phyloP scores from a whole-genome alignment of 352 stramenopile species.

The Phytophthora aleatoria region DNA sequence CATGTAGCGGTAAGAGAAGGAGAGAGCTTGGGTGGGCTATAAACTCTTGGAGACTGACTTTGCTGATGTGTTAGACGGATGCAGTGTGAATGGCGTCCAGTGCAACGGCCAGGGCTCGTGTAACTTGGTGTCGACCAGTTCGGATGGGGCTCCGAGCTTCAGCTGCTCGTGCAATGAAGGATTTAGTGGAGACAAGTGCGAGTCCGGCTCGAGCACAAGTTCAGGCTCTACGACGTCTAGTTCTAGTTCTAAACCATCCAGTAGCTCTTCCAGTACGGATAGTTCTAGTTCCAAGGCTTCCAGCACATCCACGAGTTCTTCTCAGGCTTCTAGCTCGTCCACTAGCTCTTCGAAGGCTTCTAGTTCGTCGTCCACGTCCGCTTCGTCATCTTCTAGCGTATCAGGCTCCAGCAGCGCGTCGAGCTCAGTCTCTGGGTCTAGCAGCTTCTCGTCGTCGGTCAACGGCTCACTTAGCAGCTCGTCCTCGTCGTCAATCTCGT shows the following conservation, averaged over 20 bases:
- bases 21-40: neutral
- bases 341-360: constrained; percentile 16
- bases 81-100: constrained; percentile 49
- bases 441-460: constrained; percentile 29
- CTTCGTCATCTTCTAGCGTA: constrained; percentile 15
- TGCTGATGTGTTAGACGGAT: constrained; percentile 34
- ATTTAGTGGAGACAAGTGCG: constrained; percentile 72
- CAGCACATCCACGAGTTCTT: constrained; percentile 3
- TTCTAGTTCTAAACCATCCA: constrained; percentile 11
- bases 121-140: constrained; percentile 32
- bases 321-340: constrained; percentile 2
- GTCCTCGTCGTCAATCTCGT: constrained; percentile 19
- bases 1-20: constrained; percentile 53
- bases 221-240: constrained; percentile 16
- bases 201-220: constrained; percentile 17
- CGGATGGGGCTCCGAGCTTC: constrained; percentile 47
- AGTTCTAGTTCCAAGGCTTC: constrained; percentile 8
- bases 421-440: constrained; percentile 8
- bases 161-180: constrained; percentile 68
- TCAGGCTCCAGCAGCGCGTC: constrained; percentile 21
- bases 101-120: constrained; percentile 78
- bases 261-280: neutral
- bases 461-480: constrained; percentile 23
- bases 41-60: neutral
- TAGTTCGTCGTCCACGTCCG: constrained; percentile 14